These are phyloP conservation scores for Osmanthus fragrans DNA, from an alignment of 257 asterid genomes.

Conservation along the genomic window DNA sequence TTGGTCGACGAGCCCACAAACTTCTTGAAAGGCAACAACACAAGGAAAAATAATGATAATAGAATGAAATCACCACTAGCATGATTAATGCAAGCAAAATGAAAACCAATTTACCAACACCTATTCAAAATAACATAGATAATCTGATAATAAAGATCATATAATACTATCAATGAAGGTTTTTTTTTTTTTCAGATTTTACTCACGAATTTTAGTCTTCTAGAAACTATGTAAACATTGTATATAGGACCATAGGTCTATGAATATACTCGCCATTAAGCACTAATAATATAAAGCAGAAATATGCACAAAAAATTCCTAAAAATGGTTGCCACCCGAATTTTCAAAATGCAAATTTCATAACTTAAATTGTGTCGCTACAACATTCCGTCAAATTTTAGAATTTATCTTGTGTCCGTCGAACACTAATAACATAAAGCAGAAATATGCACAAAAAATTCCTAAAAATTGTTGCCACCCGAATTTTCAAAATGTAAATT, in stretches of 20 bases:
- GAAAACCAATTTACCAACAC: background rate
- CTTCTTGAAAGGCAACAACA: background rate
- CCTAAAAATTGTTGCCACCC: no score
- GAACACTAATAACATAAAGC: no score
- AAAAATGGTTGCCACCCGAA: no score
- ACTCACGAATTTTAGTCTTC: conserved; percentile 27
- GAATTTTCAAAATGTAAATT: no score
- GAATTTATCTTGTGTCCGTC: no score
- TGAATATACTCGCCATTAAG: conserved; percentile 2
- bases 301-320: no score
- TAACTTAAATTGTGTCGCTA: no score
- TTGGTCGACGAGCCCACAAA: background rate
- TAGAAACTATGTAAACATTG: conserved; percentile 17
- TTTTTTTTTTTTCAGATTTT: conserved; percentile 23
- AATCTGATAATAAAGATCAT: background rate
- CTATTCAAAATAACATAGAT: background rate
- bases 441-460: no score
- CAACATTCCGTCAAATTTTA: no score
- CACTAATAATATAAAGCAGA: background rate
- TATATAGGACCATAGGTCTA: background rate
- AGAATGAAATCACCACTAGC: background rate
- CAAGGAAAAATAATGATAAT: background rate
- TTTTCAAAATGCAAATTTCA: no score
- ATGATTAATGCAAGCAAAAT: background rate
- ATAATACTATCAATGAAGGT: conserved; percentile 24